These are phyloP conservation scores for Seiridium cupressi DNA, from an alignment of 2,329 filamentous ascomycete species.

Conservation along the genomic window DNA sequence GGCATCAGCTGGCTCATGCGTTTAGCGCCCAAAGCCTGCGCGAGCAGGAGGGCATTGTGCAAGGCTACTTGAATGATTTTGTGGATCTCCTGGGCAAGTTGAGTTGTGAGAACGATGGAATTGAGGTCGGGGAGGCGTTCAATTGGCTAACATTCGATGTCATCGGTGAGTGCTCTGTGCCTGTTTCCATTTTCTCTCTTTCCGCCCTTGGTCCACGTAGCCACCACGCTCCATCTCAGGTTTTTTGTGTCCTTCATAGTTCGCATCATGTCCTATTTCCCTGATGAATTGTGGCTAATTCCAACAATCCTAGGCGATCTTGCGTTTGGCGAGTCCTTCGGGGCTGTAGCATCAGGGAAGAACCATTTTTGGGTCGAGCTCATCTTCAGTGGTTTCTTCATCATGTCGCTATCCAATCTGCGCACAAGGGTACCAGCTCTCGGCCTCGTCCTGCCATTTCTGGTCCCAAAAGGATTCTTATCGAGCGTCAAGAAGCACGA, in stretches of 20 bases:
- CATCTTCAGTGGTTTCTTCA: conserved; percentile 8
- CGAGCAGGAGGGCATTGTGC: conserved; percentile 16
- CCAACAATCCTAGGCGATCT: conserved; percentile 9
- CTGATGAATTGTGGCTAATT: not conserved
- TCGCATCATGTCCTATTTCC: too few relatives aligned
- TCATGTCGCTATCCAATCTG: not conserved
- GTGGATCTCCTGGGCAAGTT: conserved; percentile 11
- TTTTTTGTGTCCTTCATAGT: too few relatives aligned
- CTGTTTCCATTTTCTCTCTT: not conserved
- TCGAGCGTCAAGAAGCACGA: not conserved
- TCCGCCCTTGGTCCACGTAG: not conserved
- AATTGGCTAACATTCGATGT: conserved; percentile 8
- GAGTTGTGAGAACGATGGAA: not conserved
- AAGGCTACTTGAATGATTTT: conserved; percentile 15
- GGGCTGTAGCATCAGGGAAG: conserved; percentile 5
- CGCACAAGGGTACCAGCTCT: not conserved
- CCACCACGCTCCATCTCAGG: too few relatives aligned
- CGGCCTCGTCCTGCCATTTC: not conserved
- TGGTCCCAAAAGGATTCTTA: not conserved
- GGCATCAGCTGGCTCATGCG: conserved; percentile 11
- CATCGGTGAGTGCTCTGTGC: not conserved
- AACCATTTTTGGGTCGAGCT: conserved; percentile 11
- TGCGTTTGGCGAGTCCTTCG: conserved; percentile 14
- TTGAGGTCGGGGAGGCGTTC: conserved; percentile 9
- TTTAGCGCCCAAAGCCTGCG: conserved; percentile 15